Evolutionary conservation across 176 grass and related monocot species (phyloP).

Genomic region (Triticum timopheevii): DNA sequence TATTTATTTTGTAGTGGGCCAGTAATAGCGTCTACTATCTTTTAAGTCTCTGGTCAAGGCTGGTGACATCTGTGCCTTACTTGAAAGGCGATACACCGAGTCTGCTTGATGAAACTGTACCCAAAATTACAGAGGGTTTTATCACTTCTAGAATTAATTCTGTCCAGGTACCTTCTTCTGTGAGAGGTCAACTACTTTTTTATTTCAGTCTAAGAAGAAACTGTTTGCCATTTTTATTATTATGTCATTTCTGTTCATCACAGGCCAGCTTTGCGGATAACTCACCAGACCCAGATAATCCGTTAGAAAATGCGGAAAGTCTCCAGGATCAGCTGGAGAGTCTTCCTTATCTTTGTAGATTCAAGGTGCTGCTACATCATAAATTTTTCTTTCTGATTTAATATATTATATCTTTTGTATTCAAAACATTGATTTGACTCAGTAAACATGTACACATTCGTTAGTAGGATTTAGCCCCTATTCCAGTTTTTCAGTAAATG

Average conservation of each 20-base stretch:
- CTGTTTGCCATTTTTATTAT: constrained; percentile 17
- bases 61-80: constrained; percentile 98
- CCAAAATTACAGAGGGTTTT: constrained; percentile 96
- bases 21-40: constrained; percentile 98
- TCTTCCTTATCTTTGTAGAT: constrained; percentile 99
- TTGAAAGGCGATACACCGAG: constrained; percentile 95
- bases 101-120: constrained; percentile 96
- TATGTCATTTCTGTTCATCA: constrained; percentile 32
- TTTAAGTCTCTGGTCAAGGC: constrained; percentile 92
- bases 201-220: constrained; percentile 7
- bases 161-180: constrained; percentile 72
- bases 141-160: constrained; percentile 97
- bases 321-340: constrained; percentile 98
- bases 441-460: not conserved
- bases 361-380: constrained; percentile 57
- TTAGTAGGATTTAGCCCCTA: constrained; percentile 6
- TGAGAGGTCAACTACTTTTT: constrained; percentile 10
- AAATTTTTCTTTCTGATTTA: constrained; percentile 29
- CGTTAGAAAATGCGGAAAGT: constrained; percentile 88
- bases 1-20: constrained; percentile 72
- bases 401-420: constrained; percentile 2
- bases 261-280: constrained; percentile 74
- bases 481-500: constrained; percentile 8
- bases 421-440: not conserved
- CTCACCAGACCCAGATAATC: constrained; percentile 81